Evolutionary conservation across 352 stramenopile genomes (phyloP).

Genomic region (Globisporangium solare): DNA sequence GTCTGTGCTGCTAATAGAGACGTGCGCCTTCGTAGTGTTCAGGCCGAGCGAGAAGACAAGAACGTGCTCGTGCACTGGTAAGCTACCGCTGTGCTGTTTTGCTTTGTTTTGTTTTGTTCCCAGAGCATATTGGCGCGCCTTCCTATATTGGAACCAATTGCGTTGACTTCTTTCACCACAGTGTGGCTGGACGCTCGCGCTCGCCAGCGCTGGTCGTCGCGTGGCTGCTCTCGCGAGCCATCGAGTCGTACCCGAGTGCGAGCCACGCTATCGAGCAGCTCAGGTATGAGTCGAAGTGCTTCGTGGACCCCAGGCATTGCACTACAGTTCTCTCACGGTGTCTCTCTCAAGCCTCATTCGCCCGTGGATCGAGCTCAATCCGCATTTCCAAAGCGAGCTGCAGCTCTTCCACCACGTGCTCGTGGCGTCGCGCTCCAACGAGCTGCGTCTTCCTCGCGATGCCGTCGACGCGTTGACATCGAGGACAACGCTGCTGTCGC

Average conservation of each 20-base stretch:
- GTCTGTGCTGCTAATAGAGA: background rate
- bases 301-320: no score
- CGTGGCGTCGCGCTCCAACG: background rate
- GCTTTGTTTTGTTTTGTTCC: no score
- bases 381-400: constrained; percentile 48
- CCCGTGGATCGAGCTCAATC: constrained; percentile 71
- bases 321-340: background rate
- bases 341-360: constrained; percentile 32
- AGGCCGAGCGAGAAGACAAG: constrained; percentile 25
- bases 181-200: constrained; percentile 57
- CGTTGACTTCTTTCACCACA: constrained; percentile 11
- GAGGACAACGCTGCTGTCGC: constrained; percentile 18
- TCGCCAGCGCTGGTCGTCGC: constrained; percentile 50
- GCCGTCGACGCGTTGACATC: background rate
- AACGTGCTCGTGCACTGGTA: constrained; percentile 78
- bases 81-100: no score
- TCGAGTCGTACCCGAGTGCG: constrained; percentile 17
- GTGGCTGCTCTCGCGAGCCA: constrained; percentile 38
- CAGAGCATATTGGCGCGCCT: no score
- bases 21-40: background rate
- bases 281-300: constrained; percentile 19
- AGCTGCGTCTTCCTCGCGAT: background rate
- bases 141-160: background rate
- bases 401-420: constrained; percentile 3
- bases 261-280: constrained; percentile 38